Percentiles rank a stretch among this genome's conserved stretches.
These are phyloP conservation scores for Mortierella sp. DNA, from an alignment of 371 early-diverging fungal species.

Conservation along the genomic window DNA sequence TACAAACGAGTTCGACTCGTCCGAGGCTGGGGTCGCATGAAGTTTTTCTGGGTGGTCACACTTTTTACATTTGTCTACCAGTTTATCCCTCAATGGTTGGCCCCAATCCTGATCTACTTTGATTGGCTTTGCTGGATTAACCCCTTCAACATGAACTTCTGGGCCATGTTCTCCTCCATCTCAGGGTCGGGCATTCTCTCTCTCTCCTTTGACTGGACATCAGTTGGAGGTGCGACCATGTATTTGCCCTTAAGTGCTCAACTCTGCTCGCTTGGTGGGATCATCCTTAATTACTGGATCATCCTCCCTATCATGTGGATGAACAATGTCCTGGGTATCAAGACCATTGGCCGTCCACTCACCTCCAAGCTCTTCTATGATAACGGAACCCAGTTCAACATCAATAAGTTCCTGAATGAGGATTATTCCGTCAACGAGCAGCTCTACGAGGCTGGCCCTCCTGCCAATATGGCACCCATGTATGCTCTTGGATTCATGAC, in stretches of 20 bases:
- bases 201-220: slow-evolving; percentile 81
- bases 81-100: slow-evolving; percentile 65
- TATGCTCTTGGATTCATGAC: slow-evolving; percentile 78
- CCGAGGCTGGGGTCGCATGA: slow-evolving; percentile 44
- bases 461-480: slow-evolving; percentile 76
- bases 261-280: slow-evolving; percentile 51
- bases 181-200: slow-evolving; percentile 73
- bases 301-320: slow-evolving; percentile 74
- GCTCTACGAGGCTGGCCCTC: slow-evolving; percentile 66
- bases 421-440: slow-evolving; percentile 60
- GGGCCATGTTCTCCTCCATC: slow-evolving; percentile 43
- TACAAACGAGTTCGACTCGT: slow-evolving; percentile 18
- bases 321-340: slow-evolving; percentile 69
- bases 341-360: slow-evolving; percentile 61
- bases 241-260: slow-evolving; percentile 37
- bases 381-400: slow-evolving; percentile 60
- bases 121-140: slow-evolving; percentile 73
- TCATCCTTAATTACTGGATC: slow-evolving; percentile 76
- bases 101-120: slow-evolving; percentile 64
- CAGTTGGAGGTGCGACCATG: slow-evolving; percentile 55
- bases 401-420: slow-evolving; percentile 58
- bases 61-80: slow-evolving; percentile 59
- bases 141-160: slow-evolving; percentile 42
- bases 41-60: slow-evolving; percentile 57
- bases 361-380: slow-evolving; percentile 62